phyloP scores from a whole-genome alignment of 345 rosid species.

The Excoecaria agallocha region DNA sequence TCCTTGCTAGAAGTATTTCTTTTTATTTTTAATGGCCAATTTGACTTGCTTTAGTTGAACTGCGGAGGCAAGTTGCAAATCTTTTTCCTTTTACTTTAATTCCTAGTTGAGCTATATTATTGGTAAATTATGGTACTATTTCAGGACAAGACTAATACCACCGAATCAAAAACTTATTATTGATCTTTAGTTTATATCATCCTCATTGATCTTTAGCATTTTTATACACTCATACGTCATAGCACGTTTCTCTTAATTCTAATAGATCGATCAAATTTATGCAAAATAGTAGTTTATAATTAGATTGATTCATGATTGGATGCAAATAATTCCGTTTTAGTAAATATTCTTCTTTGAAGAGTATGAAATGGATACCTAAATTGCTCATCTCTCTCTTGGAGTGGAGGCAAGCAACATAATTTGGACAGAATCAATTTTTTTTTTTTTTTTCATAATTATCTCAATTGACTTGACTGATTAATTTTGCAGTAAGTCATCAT shows the following conservation, averaged over 20 bases:
- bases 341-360: too few species aligned
- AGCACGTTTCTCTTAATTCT: too few species aligned
- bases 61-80: constrained; percentile 20
- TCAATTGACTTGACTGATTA: neutral
- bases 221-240: neutral
- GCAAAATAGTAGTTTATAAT: too few species aligned
- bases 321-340: too few species aligned
- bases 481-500: neutral
- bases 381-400: neutral
- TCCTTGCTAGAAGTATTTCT: neutral
- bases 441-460: neutral
- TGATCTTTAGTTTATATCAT: neutral
- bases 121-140: neutral
- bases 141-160: too few species aligned
- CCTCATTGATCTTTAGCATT: neutral
- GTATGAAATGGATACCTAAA: neutral
- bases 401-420: neutral
- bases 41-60: constrained; percentile 17
- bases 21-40: neutral
- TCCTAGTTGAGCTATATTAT: neutral
- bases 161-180: too few species aligned
- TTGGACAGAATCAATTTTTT: neutral
- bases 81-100: neutral
- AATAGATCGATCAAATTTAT: too few species aligned
- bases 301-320: too few species aligned